Percentiles rank a stretch among this genome's conserved stretches.
phyloP scores from a whole-genome alignment of 208 protist species.

The Trypanosoma vivax region DNA sequence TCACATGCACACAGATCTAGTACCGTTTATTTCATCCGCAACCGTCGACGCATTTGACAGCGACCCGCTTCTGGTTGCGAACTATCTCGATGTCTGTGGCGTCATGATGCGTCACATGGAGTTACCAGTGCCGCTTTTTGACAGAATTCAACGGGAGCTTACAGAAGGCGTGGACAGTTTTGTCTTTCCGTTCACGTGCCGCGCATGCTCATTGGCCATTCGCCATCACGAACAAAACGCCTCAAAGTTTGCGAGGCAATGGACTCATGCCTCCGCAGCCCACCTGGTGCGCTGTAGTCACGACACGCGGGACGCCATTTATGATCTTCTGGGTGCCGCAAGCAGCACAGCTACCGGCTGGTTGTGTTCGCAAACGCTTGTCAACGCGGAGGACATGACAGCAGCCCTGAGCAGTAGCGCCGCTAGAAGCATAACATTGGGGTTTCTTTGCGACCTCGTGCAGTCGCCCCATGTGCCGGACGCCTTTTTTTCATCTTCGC shows the following conservation, averaged over 20 bases:
- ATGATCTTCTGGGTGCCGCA: constrained; percentile 42
- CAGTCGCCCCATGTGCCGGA: constrained; percentile 36
- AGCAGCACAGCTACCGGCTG: constrained; percentile 46
- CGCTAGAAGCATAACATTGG: constrained; percentile 26
- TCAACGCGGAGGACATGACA: constrained; percentile 28
- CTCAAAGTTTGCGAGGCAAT: constrained; percentile 26
- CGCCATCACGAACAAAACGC: constrained; percentile 44
- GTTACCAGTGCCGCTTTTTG: constrained; percentile 22
- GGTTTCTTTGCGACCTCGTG: constrained; percentile 30
- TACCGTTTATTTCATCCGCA: constrained; percentile 33
- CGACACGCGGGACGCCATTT: constrained; percentile 29
- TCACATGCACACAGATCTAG: constrained; percentile 27
- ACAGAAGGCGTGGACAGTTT: constrained; percentile 22
- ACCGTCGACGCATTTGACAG: constrained; percentile 41
- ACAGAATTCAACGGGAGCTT: constrained; percentile 27
- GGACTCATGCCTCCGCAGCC: constrained; percentile 25
- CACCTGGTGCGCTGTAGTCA: constrained; percentile 16
- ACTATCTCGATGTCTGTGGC: constrained; percentile 62
- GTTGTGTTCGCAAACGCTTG: constrained; percentile 11
- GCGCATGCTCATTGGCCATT: constrained; percentile 50
- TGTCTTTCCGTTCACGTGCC: constrained; percentile 51
- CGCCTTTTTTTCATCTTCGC: constrained; percentile 23
- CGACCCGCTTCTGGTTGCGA: constrained; percentile 63
- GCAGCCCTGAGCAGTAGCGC: constrained; percentile 22
- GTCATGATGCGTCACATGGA: constrained; percentile 36